These are phyloP conservation scores for Podospora comata DNA, from an alignment of 495 filamentous ascomycete species.

Conservation along the genomic window DNA sequence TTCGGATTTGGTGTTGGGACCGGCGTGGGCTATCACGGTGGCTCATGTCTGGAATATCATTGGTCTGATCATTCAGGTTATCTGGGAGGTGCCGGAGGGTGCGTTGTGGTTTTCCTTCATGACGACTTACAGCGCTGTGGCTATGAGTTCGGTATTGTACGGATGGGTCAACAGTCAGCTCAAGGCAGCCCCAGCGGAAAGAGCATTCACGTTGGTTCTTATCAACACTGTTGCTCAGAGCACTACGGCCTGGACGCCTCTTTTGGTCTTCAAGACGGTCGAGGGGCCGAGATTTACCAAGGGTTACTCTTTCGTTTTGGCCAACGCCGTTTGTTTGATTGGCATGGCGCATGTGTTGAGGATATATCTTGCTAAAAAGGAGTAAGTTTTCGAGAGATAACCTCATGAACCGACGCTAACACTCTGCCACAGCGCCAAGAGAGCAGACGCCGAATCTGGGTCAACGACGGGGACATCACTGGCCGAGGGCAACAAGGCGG, in stretches of 20 bases:
- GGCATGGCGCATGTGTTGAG: conserved; percentile 36
- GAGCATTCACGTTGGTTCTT: conserved; percentile 32
- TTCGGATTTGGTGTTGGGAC: conserved; percentile 41
- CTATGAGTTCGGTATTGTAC: conserved; percentile 36
- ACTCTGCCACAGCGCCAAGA: neutral
- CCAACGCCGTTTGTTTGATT: conserved; percentile 46
- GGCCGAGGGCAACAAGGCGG: neutral
- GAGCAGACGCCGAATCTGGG: conserved; percentile 1
- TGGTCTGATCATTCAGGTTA: conserved; percentile 32
- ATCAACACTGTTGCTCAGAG: conserved; percentile 35
- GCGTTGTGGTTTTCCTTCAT: conserved; percentile 49
- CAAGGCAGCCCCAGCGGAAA: conserved; percentile 29
- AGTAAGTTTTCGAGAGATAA: conserved; percentile 22
- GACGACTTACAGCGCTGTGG: conserved; percentile 30
- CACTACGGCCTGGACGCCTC: conserved; percentile 38
- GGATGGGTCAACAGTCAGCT: conserved; percentile 37
- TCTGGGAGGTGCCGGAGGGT: conserved; percentile 48
- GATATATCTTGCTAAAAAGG: conserved; percentile 27
- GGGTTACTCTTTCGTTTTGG: conserved; percentile 49
- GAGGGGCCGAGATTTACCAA: conserved; percentile 45
- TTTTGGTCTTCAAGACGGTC: conserved; percentile 39
- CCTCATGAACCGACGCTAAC: neutral
- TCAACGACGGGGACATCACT: conserved; percentile 7
- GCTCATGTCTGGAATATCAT: conserved; percentile 31
- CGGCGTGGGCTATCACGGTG: conserved; percentile 38